phyloP scores from a whole-genome alignment of 2,329 filamentous ascomycete species.

The Aspergillus sp. region DNA sequence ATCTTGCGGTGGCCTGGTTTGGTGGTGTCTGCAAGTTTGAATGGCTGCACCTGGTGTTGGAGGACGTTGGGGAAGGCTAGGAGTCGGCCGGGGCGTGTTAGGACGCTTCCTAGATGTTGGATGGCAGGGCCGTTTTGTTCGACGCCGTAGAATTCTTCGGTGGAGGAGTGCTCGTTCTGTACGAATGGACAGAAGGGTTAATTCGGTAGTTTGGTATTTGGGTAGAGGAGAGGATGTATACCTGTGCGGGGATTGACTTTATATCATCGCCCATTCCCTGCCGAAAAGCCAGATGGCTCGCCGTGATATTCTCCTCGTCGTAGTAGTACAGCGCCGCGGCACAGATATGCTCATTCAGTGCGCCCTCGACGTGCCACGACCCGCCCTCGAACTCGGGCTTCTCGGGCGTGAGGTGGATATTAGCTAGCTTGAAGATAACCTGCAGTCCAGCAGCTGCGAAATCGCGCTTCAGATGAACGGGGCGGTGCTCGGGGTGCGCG shows the following conservation, averaged over 20 bases:
- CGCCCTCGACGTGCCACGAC: slow-evolving; percentile 48
- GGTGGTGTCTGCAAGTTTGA: neutral
- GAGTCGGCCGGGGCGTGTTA: neutral
- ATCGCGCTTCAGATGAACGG: no score
- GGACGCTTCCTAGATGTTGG: neutral
- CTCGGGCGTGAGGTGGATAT: slow-evolving; percentile 60
- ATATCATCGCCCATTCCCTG: slow-evolving; percentile 23
- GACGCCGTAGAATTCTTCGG: slow-evolving; percentile 5
- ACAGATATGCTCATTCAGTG: slow-evolving; percentile 61
- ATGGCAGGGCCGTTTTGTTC: slow-evolving; percentile 15
- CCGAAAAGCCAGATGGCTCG: slow-evolving; percentile 53
- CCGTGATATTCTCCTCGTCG: slow-evolving; percentile 60
- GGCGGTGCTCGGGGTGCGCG: no score
- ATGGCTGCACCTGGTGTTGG: slow-evolving; percentile 4
- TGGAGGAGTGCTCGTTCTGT: slow-evolving; percentile 1
- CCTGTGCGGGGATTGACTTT: no score
- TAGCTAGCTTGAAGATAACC: slow-evolving; percentile 62
- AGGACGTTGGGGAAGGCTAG: slow-evolving; percentile 9
- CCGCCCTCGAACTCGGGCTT: slow-evolving; percentile 54
- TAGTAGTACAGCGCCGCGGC: slow-evolving; percentile 67
- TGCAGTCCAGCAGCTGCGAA: slow-evolving; percentile 27
- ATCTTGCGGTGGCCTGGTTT: slow-evolving; percentile 6
- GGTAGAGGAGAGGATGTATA: no score
- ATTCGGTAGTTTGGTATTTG: no score
- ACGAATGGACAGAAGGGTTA: no score